phyloP scores from a whole-genome alignment of 2,329 filamentous ascomycete genomes.

The Aquanectria penicillioides region DNA sequence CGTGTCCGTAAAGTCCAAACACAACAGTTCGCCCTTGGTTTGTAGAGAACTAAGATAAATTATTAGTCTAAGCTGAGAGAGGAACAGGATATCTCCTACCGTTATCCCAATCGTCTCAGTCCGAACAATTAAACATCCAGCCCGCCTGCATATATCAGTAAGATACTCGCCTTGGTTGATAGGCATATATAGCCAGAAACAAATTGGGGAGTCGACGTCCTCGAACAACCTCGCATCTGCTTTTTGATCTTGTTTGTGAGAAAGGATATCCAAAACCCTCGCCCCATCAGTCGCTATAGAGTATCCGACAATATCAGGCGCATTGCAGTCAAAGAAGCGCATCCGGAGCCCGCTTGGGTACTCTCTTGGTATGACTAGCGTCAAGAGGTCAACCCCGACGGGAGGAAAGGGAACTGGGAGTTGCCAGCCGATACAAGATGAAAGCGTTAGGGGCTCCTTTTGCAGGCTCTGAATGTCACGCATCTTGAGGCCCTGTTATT shows the following conservation, averaged over 20 bases:
- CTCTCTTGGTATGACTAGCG: background rate
- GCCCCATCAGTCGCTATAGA: slow-evolving; percentile 14
- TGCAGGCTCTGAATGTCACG: background rate
- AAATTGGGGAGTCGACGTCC: background rate
- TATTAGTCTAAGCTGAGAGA: background rate
- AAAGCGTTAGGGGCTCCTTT: background rate
- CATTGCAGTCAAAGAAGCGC: slow-evolving; percentile 19
- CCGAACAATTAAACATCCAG: background rate
- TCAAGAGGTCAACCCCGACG: slow-evolving; percentile 9
- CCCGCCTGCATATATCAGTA: slow-evolving; percentile 20
- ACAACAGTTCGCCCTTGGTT: slow-evolving; percentile 15
- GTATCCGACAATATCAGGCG: slow-evolving; percentile 10
- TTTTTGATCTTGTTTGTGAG: slow-evolving; percentile 1
- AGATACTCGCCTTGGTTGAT: slow-evolving; percentile 22
- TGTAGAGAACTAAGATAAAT: slow-evolving; percentile 13
- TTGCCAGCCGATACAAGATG: slow-evolving; percentile 14
- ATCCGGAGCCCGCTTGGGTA: slow-evolving; percentile 11
- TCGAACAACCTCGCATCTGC: slow-evolving; percentile 2
- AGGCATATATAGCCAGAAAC: slow-evolving; percentile 26
- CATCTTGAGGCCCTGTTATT: background rate
- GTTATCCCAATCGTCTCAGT: slow-evolving; percentile 11
- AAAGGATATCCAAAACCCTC: background rate
- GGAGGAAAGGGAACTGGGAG: slow-evolving; percentile 8
- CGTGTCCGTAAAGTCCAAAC: slow-evolving; percentile 13
- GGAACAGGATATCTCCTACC: background rate